Evolutionary conservation across 106 monocot genomes (phyloP), one percentile per base, ranked within the genome.

Genomic region (Allium fistulosum): DNA sequence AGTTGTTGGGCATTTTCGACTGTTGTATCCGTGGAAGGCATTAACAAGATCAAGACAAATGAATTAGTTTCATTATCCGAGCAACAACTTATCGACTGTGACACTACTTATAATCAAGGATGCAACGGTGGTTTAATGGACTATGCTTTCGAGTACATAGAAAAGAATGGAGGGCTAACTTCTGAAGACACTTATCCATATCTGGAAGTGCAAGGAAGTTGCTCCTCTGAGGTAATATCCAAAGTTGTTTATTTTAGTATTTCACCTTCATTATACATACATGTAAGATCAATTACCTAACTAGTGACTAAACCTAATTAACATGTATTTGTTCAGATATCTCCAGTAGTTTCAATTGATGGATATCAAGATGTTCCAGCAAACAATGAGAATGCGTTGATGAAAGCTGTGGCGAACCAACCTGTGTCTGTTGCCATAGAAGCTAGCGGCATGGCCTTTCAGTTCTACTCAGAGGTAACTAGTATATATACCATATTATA

Each of bases 1-100:
- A 78, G 84, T 17, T 88, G 88, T 17, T 88, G 84, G 84, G 84
- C 84, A 8, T 84, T 88, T 61, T 83, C 88, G 0, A 72, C 81
- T 2, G 77, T 81, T 0, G 84, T 52, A 1, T 69, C 81, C 0
- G 80, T 84, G 55, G 82, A 88, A 58, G 78, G 83, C 1, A 82
- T 88, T 51, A 77, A 76, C 46, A 16, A 84, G 59, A 79, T 88
- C 70, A 82, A 61, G 53, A 85, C 85, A 1, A 66, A 75, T n/a
- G 14, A 75, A 14, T 64, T 84, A 0, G 46, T 88, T 15, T 77
- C 84, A 7, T 52, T 88, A 45, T 88, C 84, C 4, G 83, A 87
- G 61, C 87, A 87, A 53, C 70, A 87, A 60, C 74, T 83, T 2
- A 48, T 87, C 8, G 87, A 87, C 60, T 87, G 83, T 48, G 71